Conservation (phyloP, 768 basidiomycete genomes). For the Termitomyces sp. region DNA sequence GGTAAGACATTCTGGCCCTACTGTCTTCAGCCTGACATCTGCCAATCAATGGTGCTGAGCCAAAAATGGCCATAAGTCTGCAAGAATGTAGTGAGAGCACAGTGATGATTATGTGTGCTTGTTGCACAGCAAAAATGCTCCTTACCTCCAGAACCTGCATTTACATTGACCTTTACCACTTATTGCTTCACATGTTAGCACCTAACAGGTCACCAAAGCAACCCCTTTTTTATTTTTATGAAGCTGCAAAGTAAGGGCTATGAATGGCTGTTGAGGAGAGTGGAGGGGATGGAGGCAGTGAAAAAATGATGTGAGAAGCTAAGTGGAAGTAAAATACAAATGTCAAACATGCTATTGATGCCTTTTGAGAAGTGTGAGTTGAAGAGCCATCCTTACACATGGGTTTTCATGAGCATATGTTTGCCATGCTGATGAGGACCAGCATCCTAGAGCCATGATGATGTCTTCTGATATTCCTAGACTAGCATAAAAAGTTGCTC, state of each 20-base stretch:
- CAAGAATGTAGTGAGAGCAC: neutral
- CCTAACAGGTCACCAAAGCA: no score
- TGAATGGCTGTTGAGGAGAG: no score
- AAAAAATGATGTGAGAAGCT: no score
- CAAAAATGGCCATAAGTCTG: neutral
- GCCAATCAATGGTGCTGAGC: neutral
- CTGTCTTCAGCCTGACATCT: neutral
- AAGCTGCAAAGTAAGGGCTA: no score
- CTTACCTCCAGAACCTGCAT: neutral
- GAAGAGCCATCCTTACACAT: neutral
- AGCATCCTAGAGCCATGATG: neutral
- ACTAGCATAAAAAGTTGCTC: neutral
- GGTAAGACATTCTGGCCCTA: neutral
- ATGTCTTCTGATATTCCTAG: neutral
- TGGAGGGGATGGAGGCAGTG: no score
- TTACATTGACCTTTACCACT: neutral
- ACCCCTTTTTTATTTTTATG: no score
- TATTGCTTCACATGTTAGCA: no score
- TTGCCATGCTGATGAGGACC: neutral
- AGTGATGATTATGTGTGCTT: neutral
- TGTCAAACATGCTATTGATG: no score
- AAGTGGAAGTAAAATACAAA: no score
- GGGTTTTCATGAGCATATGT: neutral
- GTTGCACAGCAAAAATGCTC: conserved; percentile 1
- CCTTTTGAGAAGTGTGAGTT: neutral